Base-by-base conservation (phyloP, 2,329 filamentous ascomycete species). In the Tolypocladium pustulatum region DNA sequence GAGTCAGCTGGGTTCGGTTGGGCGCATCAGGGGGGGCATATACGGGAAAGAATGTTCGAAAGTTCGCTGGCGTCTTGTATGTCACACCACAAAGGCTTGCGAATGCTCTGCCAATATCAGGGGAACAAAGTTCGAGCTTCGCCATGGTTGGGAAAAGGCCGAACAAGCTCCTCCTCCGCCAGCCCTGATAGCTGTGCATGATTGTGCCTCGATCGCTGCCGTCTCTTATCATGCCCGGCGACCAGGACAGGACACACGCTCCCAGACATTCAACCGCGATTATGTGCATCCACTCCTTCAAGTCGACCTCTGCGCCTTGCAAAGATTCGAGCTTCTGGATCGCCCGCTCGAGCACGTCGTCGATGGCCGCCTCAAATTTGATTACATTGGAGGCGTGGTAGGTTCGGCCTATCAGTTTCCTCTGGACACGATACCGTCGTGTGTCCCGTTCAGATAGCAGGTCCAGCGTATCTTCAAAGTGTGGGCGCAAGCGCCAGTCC, bases 231-330 rank as follows among this genome's bases (percentile, higher is more conserved):
- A 80, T 75, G 0, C 76, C 75, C 0, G 80, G 80, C 0, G 79
- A 81, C 80, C 80, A 82, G 0, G 77, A 78, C 1, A 82, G 67
- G 0, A 81, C 78, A 2, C 75, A 66, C 0, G 78, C 78, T 0
- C 77, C 75, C 2, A 82, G 74, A 27, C 76, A 80, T 61, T 82
- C 80, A 36, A 82, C 78, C 1, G 73, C 75, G 22, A 81, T 70
- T 58, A 82, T 81, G 66, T 82, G 80, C 79, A 82, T 82, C 80
- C 80, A 82, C 57, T 80, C 76, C 56, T 77, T 78, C 22, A 82
- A 64, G 58, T 81, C 77, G 4, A 82, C 64, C 34, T 75, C 70
- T 1, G 66, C 63, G 0, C 76, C 77, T 0, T 71, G 53, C 1
- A 80, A 64, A 0, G 60, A 58, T 4, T 65, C 67, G 0, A 82